Conservation (phyloP, 2,329 filamentous ascomycete genomes). For the Pleurostoma richardsiae region DNA sequence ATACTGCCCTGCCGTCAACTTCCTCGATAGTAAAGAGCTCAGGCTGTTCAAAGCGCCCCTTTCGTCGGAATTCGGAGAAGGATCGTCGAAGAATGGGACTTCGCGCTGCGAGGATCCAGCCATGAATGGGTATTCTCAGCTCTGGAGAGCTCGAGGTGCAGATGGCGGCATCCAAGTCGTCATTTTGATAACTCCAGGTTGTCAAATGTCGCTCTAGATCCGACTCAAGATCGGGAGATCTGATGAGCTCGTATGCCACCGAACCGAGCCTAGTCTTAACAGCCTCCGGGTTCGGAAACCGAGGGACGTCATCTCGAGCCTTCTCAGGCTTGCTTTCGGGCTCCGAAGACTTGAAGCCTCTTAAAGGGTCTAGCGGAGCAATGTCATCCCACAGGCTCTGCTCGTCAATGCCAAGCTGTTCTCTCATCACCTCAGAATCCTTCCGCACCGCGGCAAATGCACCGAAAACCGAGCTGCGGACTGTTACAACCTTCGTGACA, state of each 20-base stretch:
- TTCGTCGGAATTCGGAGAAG: conserved; percentile 51
- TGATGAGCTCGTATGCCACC: conserved; percentile 48
- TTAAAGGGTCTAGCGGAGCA: conserved; percentile 63
- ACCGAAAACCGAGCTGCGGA: conserved; percentile 84
- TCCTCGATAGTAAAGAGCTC: conserved; percentile 57
- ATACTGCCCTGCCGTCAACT: conserved; percentile 41
- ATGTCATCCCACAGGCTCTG: conserved; percentile 71
- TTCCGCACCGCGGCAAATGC: conserved; percentile 84
- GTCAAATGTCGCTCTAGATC: conserved; percentile 51
- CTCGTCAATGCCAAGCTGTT: conserved; percentile 61
- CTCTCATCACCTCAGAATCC: conserved; percentile 75
- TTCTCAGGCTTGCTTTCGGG: conserved; percentile 24
- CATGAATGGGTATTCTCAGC: conserved; percentile 72
- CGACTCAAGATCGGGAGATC: conserved; percentile 59
- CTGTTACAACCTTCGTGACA: conserved; percentile 76
- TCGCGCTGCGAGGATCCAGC: conserved; percentile 72
- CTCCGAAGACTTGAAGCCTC: conserved; percentile 47
- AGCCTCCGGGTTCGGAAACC: conserved; percentile 31
- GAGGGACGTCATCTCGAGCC: conserved; percentile 25
- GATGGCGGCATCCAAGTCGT: conserved; percentile 38
- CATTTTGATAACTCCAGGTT: conserved; percentile 29
- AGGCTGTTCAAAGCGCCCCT: conserved; percentile 48
- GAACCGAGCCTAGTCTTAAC: conserved; percentile 49
- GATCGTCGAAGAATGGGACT: conserved; percentile 63
- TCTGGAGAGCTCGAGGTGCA: conserved; percentile 60